Base-by-base conservation (phyloP, 2,329 filamentous ascomycete species). In the Aspergillus sp. region DNA sequence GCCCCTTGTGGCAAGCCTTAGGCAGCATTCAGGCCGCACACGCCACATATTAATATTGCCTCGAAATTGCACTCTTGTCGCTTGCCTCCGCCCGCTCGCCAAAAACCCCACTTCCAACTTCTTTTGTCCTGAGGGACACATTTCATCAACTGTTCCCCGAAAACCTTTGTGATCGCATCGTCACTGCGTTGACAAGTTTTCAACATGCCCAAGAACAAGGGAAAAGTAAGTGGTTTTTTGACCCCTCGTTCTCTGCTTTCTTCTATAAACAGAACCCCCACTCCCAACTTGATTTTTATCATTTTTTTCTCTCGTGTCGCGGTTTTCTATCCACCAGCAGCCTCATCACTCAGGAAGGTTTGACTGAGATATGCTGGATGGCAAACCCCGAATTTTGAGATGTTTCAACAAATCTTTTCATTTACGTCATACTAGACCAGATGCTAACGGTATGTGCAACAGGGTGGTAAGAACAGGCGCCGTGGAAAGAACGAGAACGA, bases 401-500 rank as follows among this genome's bases (percentile, higher is more conserved):
- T 19, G 19, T 19, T 19, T 19, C 19, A 19, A 19, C 19, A 19
- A 19, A 19, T 19, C 19, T 19, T 19, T 19, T 19, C 19, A 19
- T 19, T 19, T 19, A 19, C 19, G 19, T 19, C 19, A 19, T 19
- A 19, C 19, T 10, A 9, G 40, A 50, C 34, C 42, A 48, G 27
- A 57, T 49, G 39, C 64, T 68, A 54, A 66, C 55, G 38, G 42
- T 29, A 7, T 10, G n/a, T 6, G 47, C 43, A 60, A 80, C 61
- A 93, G 89, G 91, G 91, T 72, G 91, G 91, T 77, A 97, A 97
- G 82, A 97, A 97, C 77, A 80, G 91, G 74, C 86, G 91, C 82
- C 83, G 93, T 76, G 91, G 91, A 75, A 97, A 96, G 86, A 95
- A 95, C 81, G 89, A 95, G 77, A 94, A 93, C 75, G 93, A 97